Percentiles rank a stretch among this genome's conserved stretches.
phyloP scores from a whole-genome alignment of 495 filamentous ascomycete genomes.

The Diplogelasinospora grovesii region DNA sequence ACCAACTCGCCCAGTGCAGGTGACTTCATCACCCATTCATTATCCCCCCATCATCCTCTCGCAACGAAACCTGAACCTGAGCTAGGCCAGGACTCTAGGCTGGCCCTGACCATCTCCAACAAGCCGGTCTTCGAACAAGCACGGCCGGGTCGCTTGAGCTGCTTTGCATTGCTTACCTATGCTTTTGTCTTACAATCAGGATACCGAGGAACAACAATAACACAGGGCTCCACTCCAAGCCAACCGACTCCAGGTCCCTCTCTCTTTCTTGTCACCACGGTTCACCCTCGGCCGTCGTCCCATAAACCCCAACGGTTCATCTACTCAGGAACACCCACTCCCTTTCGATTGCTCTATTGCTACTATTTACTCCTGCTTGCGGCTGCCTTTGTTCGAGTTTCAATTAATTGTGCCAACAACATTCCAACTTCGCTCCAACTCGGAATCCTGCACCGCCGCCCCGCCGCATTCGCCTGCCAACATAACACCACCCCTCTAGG shows the following conservation, averaged over 20 bases:
- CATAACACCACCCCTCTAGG: constrained; percentile 8
- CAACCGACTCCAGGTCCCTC: constrained; percentile 1
- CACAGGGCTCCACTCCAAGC: constrained; percentile 4
- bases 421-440: constrained; percentile 1
- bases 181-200: constrained; percentile 7
- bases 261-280: constrained; percentile 4
- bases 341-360: background rate
- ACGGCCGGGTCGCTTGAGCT: constrained; percentile 8
- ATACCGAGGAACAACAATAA: constrained; percentile 12
- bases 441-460: background rate
- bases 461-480: constrained; percentile 25
- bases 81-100: constrained; percentile 23
- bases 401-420: background rate
- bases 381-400: constrained; percentile 1
- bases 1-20: constrained; percentile 11
- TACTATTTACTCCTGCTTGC: background rate
- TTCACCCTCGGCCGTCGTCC: constrained; percentile 7
- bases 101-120: constrained; percentile 23
- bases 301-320: constrained; percentile 3
- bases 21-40: constrained; percentile 18
- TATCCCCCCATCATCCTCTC: constrained; percentile 11
- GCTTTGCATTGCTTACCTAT: constrained; percentile 2
- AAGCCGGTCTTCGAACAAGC: constrained; percentile 11
- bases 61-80: constrained; percentile 4
- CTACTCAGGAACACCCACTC: too few relatives aligned